Base-by-base conservation (phyloP, 1,139 yeast genomes). In the Pichia inconspicua region DNA sequence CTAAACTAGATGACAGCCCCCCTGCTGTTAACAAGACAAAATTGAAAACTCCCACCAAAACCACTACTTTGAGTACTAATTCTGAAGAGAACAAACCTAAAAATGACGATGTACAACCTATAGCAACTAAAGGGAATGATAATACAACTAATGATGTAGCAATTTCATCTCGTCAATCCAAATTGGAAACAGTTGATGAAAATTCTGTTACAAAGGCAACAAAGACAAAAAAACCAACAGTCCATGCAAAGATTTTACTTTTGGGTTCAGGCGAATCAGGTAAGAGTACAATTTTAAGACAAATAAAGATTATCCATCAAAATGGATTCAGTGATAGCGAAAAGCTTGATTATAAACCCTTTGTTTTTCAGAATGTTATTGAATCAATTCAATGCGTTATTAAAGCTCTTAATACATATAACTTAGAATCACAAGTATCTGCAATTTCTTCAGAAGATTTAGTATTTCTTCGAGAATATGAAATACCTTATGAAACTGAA, bases 201-300 rank as follows among this genome's bases (percentile, higher is more conserved):
- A 48, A 45, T 40, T 41, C 44, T 15, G 44, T 44, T 4, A 12
- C 27, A 19, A 37, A 17, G 9, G 7, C 17, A 9, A 11, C 27
- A 12, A 37, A 37, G 22, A 19, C 27, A 1, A 48, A 35, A 14
- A 59, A 57, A 43, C 48, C 60, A 1, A 56, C 57, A 35, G 60
- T 63, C 40, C 73, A 69, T 53, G 77, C 82, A 34, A 84, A 84
- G 61, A 78, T 82, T 40, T 67, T 84, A 37, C 67, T 84, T 40
- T 66, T 84, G 47, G 94, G 94, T 8, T 80, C 90, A 0, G 94
- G 92, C 27, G 94, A 84, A 60, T 77, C 84, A 58, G 92, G 92
- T 15, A 84, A 84, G 59, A 81, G 89, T 3, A 84, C 92, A 5
- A 79, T 84, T 43, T 76, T 84, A 45, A 84, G 83, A 60, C 92